These are phyloP conservation scores for Syzygium malaccense DNA, from an alignment of 441 rosid genomes.

Conservation along the genomic window DNA sequence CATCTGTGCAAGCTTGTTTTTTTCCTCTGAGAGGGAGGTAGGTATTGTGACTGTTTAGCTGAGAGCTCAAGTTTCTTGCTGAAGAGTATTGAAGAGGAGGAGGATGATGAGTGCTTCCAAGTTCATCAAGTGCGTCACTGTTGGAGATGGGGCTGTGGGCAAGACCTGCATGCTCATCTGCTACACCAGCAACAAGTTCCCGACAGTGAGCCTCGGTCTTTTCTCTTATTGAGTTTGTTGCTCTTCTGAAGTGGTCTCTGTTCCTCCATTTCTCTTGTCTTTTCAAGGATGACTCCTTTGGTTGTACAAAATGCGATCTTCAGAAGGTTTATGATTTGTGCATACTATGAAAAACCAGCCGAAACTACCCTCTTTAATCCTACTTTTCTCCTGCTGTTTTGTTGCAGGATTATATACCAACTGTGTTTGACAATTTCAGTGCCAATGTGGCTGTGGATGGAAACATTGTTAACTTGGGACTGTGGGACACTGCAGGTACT, in stretches of 20 bases:
- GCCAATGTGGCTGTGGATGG: constrained; percentile 92
- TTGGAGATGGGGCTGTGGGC: constrained; percentile 99
- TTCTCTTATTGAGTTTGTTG: neutral
- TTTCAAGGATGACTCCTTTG: neutral
- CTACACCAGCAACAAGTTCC: constrained; percentile 96
- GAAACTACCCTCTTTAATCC: neutral
- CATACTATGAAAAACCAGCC: neutral
- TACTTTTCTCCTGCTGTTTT: neutral
- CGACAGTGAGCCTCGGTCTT: constrained; percentile 53
- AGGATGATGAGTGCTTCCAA: constrained; percentile 72
- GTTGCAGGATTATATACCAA: constrained; percentile 80
- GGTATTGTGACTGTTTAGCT: neutral
- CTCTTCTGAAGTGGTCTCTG: neutral
- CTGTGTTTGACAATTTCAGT: constrained; percentile 95
- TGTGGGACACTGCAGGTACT: constrained; percentile 96
- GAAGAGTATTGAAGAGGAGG: neutral
- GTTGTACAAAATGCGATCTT: neutral
- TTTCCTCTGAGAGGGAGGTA: neutral
- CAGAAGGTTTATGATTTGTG: neutral
- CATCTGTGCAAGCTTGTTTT: neutral
- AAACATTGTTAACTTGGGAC: constrained; percentile 76
- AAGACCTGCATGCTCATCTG: constrained; percentile 98
- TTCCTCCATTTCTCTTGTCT: neutral
- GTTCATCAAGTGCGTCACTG: constrained; percentile 97
- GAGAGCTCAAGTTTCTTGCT: neutral